A percentile compares a stretch with the other conserved stretches of the same genome.
phyloP scores from a whole-genome alignment of 1,284 basidiomycete species.

The Lignosus rhinocerotis region DNA sequence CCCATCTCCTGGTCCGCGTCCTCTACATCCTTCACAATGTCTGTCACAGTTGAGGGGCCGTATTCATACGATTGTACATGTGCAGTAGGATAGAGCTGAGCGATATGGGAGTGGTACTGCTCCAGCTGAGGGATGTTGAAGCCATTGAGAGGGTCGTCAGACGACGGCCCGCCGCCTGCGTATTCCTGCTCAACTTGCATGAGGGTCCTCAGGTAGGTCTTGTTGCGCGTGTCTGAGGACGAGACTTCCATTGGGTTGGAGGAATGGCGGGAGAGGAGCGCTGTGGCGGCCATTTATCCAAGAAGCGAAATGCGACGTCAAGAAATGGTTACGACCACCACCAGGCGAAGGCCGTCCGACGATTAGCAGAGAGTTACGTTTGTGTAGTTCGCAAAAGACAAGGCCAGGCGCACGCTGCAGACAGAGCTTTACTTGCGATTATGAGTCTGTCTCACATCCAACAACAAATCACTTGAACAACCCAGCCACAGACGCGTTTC shows the following conservation, averaged over 20 bases:
- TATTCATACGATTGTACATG: constrained; percentile 15
- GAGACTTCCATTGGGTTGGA: constrained; percentile 75
- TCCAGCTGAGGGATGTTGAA: constrained; percentile 42
- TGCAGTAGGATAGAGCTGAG: constrained; percentile 38
- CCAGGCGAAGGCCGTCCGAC: background rate
- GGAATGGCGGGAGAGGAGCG: constrained; percentile 66
- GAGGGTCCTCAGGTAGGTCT: constrained; percentile 40
- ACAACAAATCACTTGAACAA: constrained; percentile 10
- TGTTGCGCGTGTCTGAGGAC: constrained; percentile 62
- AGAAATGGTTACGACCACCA: background rate
- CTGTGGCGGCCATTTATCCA: constrained; percentile 32
- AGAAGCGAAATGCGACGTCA: constrained; percentile 8
- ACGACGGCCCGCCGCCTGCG: constrained; percentile 38
- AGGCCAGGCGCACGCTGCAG: background rate
- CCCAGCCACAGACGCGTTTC: constrained; percentile 19
- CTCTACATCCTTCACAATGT: constrained; percentile 6
- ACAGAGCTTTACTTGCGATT: background rate
- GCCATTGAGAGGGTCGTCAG: constrained; percentile 52
- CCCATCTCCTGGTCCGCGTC: constrained; percentile 6
- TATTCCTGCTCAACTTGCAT: constrained; percentile 25
- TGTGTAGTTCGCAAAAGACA: background rate
- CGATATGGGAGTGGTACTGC: constrained; percentile 56
- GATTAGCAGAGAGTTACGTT: background rate
- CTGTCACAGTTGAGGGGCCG: constrained; percentile 6
- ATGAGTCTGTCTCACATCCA: background rate